Evolutionary conservation across 179 eudicot genomes (phyloP).

Genomic region (Silene vulgaris): DNA sequence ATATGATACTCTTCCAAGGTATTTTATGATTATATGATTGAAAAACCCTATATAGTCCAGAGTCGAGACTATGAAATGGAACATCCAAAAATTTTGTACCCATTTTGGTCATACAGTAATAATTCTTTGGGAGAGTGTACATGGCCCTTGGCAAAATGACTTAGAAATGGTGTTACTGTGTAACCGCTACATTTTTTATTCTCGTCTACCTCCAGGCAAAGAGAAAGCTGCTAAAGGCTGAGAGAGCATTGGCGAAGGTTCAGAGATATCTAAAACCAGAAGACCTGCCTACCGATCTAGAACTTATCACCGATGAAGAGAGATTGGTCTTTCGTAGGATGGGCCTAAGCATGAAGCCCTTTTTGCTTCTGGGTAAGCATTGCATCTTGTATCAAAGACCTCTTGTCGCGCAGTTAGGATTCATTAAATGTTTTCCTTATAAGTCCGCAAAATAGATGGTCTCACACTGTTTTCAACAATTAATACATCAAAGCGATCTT

Average conservation of each 20-base stretch:
- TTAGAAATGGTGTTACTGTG: too few relatives aligned
- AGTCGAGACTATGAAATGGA: too few relatives aligned
- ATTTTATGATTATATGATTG: too few relatives aligned
- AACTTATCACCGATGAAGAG: slow-evolving; percentile 81
- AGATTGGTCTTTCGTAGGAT: slow-evolving; percentile 79
- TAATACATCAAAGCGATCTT: background rate
- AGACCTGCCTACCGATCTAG: slow-evolving; percentile 79
- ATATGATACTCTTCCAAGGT: too few relatives aligned
- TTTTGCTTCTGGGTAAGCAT: slow-evolving; percentile 60
- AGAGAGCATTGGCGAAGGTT: slow-evolving; percentile 62
- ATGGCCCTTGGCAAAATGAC: too few relatives aligned
- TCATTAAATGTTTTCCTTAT: background rate
- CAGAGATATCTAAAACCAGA: slow-evolving; percentile 63
- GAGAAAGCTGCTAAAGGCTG: slow-evolving; percentile 64
- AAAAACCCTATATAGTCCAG: too few relatives aligned
- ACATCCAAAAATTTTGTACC: too few relatives aligned
- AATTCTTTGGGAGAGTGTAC: too few relatives aligned
- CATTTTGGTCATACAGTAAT: too few relatives aligned
- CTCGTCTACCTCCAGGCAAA: slow-evolving; percentile 55
- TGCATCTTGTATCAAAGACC: slow-evolving; percentile 8
- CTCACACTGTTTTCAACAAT: too few relatives aligned
- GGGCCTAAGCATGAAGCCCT: slow-evolving; percentile 95
- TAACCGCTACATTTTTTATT: background rate
- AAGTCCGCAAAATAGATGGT: background rate
- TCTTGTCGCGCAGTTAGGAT: background rate